Evolutionary conservation across 352 stramenopile species (phyloP).

Genomic region (Phytopythium litorale): DNA sequence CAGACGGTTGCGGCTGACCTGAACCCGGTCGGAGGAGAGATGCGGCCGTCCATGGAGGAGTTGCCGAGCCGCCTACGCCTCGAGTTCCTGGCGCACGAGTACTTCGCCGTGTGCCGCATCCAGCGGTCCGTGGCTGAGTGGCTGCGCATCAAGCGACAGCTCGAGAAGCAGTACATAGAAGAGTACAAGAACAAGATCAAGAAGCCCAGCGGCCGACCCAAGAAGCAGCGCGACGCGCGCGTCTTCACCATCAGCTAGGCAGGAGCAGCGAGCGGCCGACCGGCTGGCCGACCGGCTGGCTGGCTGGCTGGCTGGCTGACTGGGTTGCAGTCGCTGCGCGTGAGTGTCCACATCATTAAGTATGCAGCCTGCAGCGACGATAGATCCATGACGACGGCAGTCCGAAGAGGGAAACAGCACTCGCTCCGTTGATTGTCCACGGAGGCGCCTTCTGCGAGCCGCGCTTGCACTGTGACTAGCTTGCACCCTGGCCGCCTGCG

Average conservation of each 20-base stretch:
- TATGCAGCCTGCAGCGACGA: not conserved
- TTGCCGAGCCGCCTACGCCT: constrained; percentile 29
- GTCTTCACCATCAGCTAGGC: constrained; percentile 70
- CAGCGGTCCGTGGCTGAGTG: constrained; percentile 52
- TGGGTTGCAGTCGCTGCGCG: not conserved
- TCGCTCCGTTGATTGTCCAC: not conserved
- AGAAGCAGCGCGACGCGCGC: constrained; percentile 68
- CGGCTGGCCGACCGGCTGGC: not conserved
- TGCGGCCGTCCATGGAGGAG: constrained; percentile 32
- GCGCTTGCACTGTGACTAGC: not conserved
- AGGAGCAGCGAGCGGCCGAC: not conserved
- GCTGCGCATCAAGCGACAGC: constrained; percentile 65
- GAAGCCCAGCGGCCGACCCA: constrained; percentile 66
- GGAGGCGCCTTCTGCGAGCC: not conserved
- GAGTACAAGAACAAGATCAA: constrained; percentile 88
- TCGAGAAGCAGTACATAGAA: constrained; percentile 71
- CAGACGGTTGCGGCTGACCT: constrained; percentile 34
- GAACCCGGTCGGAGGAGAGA: constrained; percentile 38
- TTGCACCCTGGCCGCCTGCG: not conserved
- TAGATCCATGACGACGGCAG: not conserved
- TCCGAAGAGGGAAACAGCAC: not conserved
- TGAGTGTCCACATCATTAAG: not conserved
- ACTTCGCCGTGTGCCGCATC: constrained; percentile 58
- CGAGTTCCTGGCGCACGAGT: constrained; percentile 66
- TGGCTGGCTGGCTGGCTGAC: not conserved